Conservation (phyloP, 2,329 filamentous ascomycete genomes). For the Elsinoe batatas region DNA sequence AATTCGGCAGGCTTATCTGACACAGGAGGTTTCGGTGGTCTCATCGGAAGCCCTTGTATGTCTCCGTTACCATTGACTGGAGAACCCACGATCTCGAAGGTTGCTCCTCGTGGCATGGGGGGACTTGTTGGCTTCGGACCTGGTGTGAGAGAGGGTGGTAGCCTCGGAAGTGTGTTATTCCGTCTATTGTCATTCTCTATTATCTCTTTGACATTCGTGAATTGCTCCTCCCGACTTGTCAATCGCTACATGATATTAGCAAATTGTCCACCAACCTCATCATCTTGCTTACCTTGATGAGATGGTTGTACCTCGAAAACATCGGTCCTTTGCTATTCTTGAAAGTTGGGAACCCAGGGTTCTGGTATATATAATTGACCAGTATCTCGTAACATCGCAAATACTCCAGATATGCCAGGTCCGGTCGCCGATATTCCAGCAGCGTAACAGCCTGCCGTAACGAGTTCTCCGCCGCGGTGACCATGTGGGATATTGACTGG, state of each 20-base stretch:
- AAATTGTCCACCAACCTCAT: too few relatives aligned
- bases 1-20: conserved; percentile 7
- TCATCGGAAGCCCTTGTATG: neutral
- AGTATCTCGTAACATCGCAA: conserved; percentile 72
- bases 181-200: conserved; percentile 44
- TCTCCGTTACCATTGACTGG: conserved; percentile 10
- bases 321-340: conserved; percentile 26
- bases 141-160: neutral
- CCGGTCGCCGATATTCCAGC: conserved; percentile 54
- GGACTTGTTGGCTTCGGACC: neutral
- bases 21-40: conserved; percentile 2
- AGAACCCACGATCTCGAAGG: conserved; percentile 12
- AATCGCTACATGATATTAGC: conserved; percentile 18
- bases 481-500: conserved; percentile 25
- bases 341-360: conserved; percentile 62
- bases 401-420: conserved; percentile 74
- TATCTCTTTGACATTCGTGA: conserved; percentile 39
- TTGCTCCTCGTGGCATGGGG: neutral
- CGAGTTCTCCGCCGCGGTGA: conserved; percentile 33
- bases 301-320: conserved; percentile 14
- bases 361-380: conserved; percentile 63
- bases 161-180: conserved; percentile 45
- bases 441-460: conserved; percentile 47
- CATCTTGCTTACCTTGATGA: conserved; percentile 25
- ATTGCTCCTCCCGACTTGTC: conserved; percentile 30